A percentile compares a stretch with the other conserved stretches of the same genome.
Evolutionary conservation across 1,139 yeast genomes (phyloP).

Genomic region (Scheffersomyces titani): DNA sequence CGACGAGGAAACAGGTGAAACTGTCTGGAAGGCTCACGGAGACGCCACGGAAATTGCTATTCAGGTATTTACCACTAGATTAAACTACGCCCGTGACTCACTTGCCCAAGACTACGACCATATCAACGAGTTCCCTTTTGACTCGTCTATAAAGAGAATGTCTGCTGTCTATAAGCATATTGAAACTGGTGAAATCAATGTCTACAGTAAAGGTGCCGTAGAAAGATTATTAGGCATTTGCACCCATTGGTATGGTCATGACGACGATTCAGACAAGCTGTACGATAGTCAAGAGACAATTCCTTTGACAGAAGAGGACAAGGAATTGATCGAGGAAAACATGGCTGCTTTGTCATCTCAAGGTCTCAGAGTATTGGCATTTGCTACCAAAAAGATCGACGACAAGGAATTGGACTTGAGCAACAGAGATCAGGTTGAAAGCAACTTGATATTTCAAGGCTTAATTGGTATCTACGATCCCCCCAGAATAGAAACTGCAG

Average conservation of each 20-base stretch:
- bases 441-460: constrained; percentile 60
- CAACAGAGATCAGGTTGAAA: constrained; percentile 57
- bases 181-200: constrained; percentile 30
- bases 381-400: constrained; percentile 47
- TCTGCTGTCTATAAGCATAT: constrained; percentile 53
- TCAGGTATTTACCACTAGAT: constrained; percentile 66
- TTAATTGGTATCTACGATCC: constrained; percentile 83
- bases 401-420: constrained; percentile 20
- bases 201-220: constrained; percentile 78
- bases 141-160: constrained; percentile 77
- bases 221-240: constrained; percentile 69
- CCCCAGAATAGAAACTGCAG: constrained; percentile 72
- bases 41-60: constrained; percentile 87
- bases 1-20: constrained; percentile 36
- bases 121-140: constrained; percentile 73
- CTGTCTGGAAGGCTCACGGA: constrained; percentile 73
- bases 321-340: constrained; percentile 48
- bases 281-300: constrained; percentile 21
- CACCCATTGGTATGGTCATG: constrained; percentile 50
- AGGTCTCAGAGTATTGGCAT: constrained; percentile 76
- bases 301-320: constrained; percentile 44
- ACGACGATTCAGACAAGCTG: constrained; percentile 16
- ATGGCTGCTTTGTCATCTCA: constrained; percentile 65
- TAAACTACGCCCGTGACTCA: constrained; percentile 48
- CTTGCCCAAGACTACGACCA: constrained; percentile 45